phyloP scores from a whole-genome alignment of 495 filamentous ascomycete species.

The Hypomontagnella monticulosa region DNA sequence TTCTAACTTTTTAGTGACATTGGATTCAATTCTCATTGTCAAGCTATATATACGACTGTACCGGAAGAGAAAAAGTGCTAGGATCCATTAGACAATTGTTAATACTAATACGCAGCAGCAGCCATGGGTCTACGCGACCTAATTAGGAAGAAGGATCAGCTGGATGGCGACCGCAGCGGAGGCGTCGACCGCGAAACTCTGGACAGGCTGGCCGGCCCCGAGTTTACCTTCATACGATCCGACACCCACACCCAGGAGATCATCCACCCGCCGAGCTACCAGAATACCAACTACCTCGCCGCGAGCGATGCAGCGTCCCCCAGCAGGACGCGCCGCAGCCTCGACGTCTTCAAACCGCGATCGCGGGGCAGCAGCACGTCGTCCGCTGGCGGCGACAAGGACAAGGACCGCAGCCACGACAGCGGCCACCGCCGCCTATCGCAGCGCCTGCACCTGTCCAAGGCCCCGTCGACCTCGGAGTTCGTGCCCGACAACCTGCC shows the following conservation, averaged over 20 bases:
- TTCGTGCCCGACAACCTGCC: slow-evolving; percentile 84
- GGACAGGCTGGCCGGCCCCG: slow-evolving; percentile 60
- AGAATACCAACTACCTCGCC: slow-evolving; percentile 49
- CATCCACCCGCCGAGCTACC: slow-evolving; percentile 69
- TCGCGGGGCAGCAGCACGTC: slow-evolving; percentile 61
- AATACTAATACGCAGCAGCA: slow-evolving; percentile 28
- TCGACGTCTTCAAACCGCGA: slow-evolving; percentile 49
- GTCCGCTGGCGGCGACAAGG: slow-evolving; percentile 51
- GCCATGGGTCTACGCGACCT: slow-evolving; percentile 79
- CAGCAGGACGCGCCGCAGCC: slow-evolving; percentile 42
- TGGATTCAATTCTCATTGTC: no score
- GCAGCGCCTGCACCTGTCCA: slow-evolving; percentile 73
- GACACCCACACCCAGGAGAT: slow-evolving; percentile 83
- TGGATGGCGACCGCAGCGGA: slow-evolving; percentile 56
- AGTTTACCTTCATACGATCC: slow-evolving; percentile 85
- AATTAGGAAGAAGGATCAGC: slow-evolving; percentile 73
- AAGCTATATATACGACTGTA: background rate
- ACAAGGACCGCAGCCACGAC: slow-evolving; percentile 50
- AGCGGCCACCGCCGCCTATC: slow-evolving; percentile 64
- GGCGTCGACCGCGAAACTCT: slow-evolving; percentile 43
- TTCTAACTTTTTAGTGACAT: no score
- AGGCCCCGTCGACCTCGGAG: slow-evolving; percentile 68
- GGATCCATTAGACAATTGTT: background rate
- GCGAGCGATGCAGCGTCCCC: slow-evolving; percentile 43
- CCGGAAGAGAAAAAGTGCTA: background rate